Percentiles rank a stretch among this genome's conserved stretches.
These are phyloP conservation scores for Colletotrichum tamarilloi DNA, from an alignment of 2,329 filamentous ascomycete genomes.

Conservation along the genomic window DNA sequence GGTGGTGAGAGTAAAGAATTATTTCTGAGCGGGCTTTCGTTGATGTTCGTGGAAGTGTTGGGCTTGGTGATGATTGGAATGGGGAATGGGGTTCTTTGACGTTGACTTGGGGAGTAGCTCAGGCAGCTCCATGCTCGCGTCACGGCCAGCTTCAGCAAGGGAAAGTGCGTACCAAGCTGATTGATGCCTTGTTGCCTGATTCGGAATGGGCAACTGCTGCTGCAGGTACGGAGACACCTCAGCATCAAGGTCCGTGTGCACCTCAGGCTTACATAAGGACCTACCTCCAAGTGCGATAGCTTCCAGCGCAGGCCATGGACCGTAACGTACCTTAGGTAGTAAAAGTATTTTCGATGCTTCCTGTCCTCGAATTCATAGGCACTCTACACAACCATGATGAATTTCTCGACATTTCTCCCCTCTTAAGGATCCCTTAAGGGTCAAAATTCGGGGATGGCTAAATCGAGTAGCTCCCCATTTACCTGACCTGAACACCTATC, in stretches of 20 bases:
- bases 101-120: slow-evolving; percentile 41
- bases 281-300: background rate
- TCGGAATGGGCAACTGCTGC: slow-evolving; percentile 6
- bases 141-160: slow-evolving; percentile 42
- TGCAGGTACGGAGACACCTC: slow-evolving; percentile 29
- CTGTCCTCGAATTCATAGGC: background rate
- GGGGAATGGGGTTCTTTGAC: slow-evolving; percentile 38
- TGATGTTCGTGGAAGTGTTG: slow-evolving; percentile 1
- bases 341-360: background rate
- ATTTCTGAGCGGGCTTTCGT: slow-evolving; percentile 21
- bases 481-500: background rate
- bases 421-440: too few species aligned
- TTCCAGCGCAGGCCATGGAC: too few species aligned
- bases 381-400: background rate
- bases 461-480: background rate
- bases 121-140: slow-evolving; percentile 58
- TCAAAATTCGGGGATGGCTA: background rate
- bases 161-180: slow-evolving; percentile 37
- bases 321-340: too few species aligned
- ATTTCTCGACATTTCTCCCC: background rate
- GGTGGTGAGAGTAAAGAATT: background rate
- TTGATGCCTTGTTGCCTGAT: slow-evolving; percentile 37
- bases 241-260: background rate
- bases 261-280: background rate
- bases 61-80: slow-evolving; percentile 29